A percentile compares a stretch with the other conserved stretches of the same genome.
Evolutionary conservation across 352 stramenopile genomes (phyloP).

Genomic region (Globisporangium canariense): DNA sequence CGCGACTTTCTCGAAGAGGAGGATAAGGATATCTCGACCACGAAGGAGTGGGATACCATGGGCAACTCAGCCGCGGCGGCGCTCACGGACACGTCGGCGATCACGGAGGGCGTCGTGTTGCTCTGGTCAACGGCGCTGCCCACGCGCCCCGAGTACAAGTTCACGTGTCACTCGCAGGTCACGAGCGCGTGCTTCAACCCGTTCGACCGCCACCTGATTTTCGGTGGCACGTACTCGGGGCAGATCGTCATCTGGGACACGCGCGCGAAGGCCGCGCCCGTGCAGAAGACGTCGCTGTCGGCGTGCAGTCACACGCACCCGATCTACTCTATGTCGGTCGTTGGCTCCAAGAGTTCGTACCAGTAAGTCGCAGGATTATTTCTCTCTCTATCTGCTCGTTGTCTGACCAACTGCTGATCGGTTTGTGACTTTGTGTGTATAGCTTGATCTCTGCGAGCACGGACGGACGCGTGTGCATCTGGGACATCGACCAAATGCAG

Average conservation of each 20-base stretch:
- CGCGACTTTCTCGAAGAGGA: conserved; percentile 74
- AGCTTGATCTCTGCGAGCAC: conserved; percentile 85
- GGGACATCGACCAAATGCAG: conserved; percentile 83
- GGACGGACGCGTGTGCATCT: conserved; percentile 82
- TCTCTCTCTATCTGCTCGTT: not conserved
- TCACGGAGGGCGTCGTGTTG: conserved; percentile 79
- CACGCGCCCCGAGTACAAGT: conserved; percentile 77
- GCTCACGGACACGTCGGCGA: conserved; percentile 50
- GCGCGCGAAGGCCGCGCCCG: conserved; percentile 69
- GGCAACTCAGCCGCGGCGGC: conserved; percentile 44
- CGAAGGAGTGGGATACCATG: conserved; percentile 74
- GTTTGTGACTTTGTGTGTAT: not conserved
- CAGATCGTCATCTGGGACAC: conserved; percentile 88
- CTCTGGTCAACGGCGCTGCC: conserved; percentile 85
- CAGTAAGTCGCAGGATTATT: conserved; percentile 39
- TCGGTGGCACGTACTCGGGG: conserved; percentile 83
- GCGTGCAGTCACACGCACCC: conserved; percentile 82
- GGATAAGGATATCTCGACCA: conserved; percentile 48
- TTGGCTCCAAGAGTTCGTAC: conserved; percentile 79
- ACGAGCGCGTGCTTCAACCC: conserved; percentile 86
- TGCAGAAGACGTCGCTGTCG: conserved; percentile 83
- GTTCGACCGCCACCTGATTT: conserved; percentile 83
- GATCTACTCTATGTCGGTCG: conserved; percentile 84
- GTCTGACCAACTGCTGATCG: not conserved
- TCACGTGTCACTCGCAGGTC: conserved; percentile 85